These are phyloP conservation scores for Bipolaris sorokiniana DNA, from an alignment of 2,329 filamentous ascomycete species.

Conservation along the genomic window DNA sequence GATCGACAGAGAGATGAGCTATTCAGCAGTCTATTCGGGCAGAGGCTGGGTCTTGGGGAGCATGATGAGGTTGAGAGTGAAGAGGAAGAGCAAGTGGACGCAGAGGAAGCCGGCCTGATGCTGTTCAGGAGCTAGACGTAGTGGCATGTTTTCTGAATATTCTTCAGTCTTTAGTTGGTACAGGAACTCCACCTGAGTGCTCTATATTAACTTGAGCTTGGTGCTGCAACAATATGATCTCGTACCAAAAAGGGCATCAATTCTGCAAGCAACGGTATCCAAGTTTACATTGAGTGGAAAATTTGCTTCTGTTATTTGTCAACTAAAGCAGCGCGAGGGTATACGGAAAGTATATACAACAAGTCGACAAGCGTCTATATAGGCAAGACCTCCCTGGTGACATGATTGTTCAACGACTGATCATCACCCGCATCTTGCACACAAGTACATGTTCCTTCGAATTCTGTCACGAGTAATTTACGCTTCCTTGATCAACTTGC, in stretches of 20 bases:
- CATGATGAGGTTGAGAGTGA: constrained; percentile 47
- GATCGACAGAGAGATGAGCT: constrained; percentile 74
- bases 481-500: constrained; percentile 41
- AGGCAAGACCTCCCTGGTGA: not conserved
- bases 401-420: too few relatives aligned
- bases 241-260: not conserved
- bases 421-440: not conserved
- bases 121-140: constrained; percentile 46
- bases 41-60: constrained; percentile 53
- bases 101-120: constrained; percentile 47
- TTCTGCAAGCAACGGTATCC: not conserved
- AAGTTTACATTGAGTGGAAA: not conserved
- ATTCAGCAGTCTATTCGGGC: constrained; percentile 59
- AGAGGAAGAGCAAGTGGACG: constrained; percentile 46
- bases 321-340: not conserved
- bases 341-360: not conserved
- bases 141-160: not conserved
- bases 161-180: not conserved
- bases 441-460: not conserved
- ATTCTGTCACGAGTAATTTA: not conserved
- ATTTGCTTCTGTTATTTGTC: not conserved
- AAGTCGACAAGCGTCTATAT: not conserved
- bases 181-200: not conserved
- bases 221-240: not conserved
- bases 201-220: not conserved